Evolutionary conservation across 192 early-diverging fungal species (phyloP).

Genomic region (Pilobolus umbonatus): DNA sequence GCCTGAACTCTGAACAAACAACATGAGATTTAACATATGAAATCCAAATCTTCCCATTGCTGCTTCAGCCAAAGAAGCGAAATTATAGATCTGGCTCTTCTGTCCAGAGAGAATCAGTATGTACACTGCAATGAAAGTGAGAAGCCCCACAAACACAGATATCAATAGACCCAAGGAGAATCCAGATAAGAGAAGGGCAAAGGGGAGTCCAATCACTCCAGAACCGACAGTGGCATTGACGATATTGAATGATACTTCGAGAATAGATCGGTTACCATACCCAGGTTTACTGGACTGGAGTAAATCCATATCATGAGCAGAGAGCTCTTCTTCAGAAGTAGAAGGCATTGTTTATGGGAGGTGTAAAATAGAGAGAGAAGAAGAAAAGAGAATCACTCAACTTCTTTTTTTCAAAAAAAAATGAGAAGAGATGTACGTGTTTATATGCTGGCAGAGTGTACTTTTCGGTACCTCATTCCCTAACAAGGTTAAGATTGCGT

Average conservation of each 20-base stretch:
- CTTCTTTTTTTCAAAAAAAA: background rate
- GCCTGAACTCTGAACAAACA: slow-evolving; percentile 56
- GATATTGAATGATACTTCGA: slow-evolving; percentile 52
- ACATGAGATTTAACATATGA: slow-evolving; percentile 46
- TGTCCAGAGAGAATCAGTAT: slow-evolving; percentile 51
- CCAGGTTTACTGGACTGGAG: slow-evolving; percentile 31
- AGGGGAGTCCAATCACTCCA: slow-evolving; percentile 63
- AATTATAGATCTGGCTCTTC: slow-evolving; percentile 46
- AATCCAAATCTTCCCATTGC: slow-evolving; percentile 51
- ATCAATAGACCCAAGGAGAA: slow-evolving; percentile 50
- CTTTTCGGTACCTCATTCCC: too few species aligned
- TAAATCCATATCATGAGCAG: slow-evolving; percentile 9
- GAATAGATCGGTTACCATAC: slow-evolving; percentile 28
- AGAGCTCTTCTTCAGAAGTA: background rate
- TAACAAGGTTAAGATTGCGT: too few species aligned
- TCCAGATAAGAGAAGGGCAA: slow-evolving; percentile 57
- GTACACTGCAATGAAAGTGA: slow-evolving; percentile 47
- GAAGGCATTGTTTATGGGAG: background rate
- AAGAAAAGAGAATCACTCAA: background rate
- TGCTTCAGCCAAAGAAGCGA: slow-evolving; percentile 42
- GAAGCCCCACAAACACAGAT: slow-evolving; percentile 40
- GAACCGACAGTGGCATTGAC: slow-evolving; percentile 68
- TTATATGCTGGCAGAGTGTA: too few species aligned
- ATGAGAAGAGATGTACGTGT: too few species aligned
- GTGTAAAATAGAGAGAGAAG: background rate